Evolutionary conservation across 495 filamentous ascomycete species (phyloP).

Genomic region (Penicillium maclennaniae): DNA sequence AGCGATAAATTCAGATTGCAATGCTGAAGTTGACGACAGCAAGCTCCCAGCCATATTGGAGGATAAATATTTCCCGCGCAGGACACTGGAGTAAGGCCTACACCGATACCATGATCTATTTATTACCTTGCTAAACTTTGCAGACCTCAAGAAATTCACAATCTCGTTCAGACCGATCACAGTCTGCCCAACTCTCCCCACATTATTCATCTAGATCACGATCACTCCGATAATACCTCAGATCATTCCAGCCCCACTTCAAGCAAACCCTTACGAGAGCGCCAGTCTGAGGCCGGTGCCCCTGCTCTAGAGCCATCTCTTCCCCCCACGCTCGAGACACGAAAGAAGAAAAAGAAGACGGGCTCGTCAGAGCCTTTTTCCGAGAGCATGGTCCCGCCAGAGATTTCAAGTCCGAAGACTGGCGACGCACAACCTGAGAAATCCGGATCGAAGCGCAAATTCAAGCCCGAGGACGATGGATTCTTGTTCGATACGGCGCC

Average conservation of each 20-base stretch:
- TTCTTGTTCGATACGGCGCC: slow-evolving; percentile 18
- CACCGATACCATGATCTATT: not conserved
- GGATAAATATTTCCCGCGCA: slow-evolving; percentile 69
- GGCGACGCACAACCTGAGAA: slow-evolving; percentile 23
- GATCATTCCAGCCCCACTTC: slow-evolving; percentile 48
- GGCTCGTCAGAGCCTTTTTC: not conserved
- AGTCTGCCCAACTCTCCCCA: slow-evolving; percentile 56
- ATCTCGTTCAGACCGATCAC: slow-evolving; percentile 44
- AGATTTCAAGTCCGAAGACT: not conserved
- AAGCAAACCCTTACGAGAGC: slow-evolving; percentile 6
- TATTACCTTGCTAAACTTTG: slow-evolving; percentile 6
- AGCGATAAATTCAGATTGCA: slow-evolving; percentile 9
- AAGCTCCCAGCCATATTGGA: slow-evolving; percentile 79
- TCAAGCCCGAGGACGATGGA: slow-evolving; percentile 51
- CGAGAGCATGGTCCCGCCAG: not conserved
- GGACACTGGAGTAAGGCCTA: slow-evolving; percentile 64
- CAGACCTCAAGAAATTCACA: slow-evolving; percentile 43
- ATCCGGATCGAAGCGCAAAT: slow-evolving; percentile 60
- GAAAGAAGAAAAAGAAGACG: slow-evolving; percentile 41
- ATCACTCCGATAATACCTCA: slow-evolving; percentile 51
- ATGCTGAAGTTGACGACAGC: slow-evolving; percentile 46
- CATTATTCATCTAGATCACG: slow-evolving; percentile 61
- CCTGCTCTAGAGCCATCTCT: slow-evolving; percentile 17
- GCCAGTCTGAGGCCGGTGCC: not conserved
- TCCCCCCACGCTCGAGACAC: slow-evolving; percentile 36